Base-by-base conservation (phyloP, 2,329 filamentous ascomycete species). In the Coniella vitis region DNA sequence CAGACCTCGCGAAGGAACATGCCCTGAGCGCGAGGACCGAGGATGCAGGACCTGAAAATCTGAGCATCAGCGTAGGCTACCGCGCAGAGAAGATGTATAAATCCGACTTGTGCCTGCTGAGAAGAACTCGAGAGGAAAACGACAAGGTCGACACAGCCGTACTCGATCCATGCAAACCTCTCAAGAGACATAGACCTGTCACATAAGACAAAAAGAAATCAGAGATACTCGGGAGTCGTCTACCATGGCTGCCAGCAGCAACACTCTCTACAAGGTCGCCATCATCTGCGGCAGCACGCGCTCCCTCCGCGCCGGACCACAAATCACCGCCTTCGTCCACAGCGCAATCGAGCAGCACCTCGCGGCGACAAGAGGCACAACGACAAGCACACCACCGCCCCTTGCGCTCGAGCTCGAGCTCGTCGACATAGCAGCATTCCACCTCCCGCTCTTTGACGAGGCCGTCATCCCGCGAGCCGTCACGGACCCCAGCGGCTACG, bases 381-480 rank as follows among this genome's bases (percentile, higher is more conserved):
- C 38, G 7, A 16, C 21, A 16, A 9, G n/a, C 13, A 36, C 3
- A 20, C 41, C 13, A 14, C 42, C 8, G 12, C 37, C 19, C 31
- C 55, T 38, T n/a, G n/a, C n/a, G n/a, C n/a, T n/a, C n/a, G n/a
- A n/a, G n/a, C n/a, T n/a, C n/a, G 54, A 59, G 4, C 13, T 41
- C 34, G 54, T 68, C 47, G 65, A 68, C 52, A 51, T 68, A 31
- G 55, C 55, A 10, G 47, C 54, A 35, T 60, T 60, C 39, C 60
- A 61, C 44, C 64, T 68, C 16, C 66, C 66, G n/a, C 51, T 69
- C 19, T 65, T 58, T 48, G 57, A 68, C 53, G 66, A 69, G 55
- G 54, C 61, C 10, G 57, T 56, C 45, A 54, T 65, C 31, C 65
- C 65, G 1, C 56, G 58, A 48, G 37, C 36, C 40, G 58, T 66